phyloP scores from a whole-genome alignment of 2,329 filamentous ascomycete species.

The Ophiostoma montium region DNA sequence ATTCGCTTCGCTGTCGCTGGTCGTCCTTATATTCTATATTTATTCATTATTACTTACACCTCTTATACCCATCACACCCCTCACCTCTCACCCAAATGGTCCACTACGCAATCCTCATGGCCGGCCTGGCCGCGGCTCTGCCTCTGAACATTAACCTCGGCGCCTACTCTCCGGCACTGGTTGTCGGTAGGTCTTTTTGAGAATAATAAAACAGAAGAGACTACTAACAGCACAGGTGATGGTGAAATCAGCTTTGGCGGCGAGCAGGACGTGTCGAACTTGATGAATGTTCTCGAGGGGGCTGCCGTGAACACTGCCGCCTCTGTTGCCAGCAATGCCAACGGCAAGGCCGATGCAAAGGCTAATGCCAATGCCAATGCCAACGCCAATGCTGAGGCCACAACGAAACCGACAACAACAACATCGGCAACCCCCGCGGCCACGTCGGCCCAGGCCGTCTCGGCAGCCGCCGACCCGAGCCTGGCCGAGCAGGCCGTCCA shows the following conservation, averaged over 20 bases:
- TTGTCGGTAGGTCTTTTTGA: conserved; percentile 17
- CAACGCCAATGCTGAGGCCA: conserved; percentile 1
- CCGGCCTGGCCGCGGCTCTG: conserved; percentile 10
- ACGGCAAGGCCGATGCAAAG: conserved; percentile 4
- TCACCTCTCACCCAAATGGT: conserved; percentile 15
- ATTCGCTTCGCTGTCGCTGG: conserved; percentile 10
- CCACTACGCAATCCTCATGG: conserved; percentile 10
- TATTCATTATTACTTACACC: not conserved
- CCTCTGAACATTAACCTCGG: conserved; percentile 27
- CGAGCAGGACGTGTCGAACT: conserved; percentile 28
- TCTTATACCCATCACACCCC: not conserved
- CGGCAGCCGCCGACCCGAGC: not conserved
- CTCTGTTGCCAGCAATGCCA: conserved; percentile 15
- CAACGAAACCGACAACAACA: not conserved
- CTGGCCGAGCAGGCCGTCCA: conserved; percentile 22
- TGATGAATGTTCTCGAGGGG: conserved; percentile 33
- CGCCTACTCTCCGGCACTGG: conserved; percentile 30
- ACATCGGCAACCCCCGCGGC: conserved; percentile 6
- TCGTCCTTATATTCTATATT: conserved; percentile 4
- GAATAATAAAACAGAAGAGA: not conserved
- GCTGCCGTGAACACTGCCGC: conserved; percentile 28
- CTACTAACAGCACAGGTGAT: conserved; percentile 21
- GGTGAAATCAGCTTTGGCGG: conserved; percentile 35
- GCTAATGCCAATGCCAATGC: not conserved
- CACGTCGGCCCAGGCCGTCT: not conserved